These are phyloP conservation scores for Claviceps sorghi DNA, from an alignment of 2,329 filamentous ascomycete species.

Conservation along the genomic window DNA sequence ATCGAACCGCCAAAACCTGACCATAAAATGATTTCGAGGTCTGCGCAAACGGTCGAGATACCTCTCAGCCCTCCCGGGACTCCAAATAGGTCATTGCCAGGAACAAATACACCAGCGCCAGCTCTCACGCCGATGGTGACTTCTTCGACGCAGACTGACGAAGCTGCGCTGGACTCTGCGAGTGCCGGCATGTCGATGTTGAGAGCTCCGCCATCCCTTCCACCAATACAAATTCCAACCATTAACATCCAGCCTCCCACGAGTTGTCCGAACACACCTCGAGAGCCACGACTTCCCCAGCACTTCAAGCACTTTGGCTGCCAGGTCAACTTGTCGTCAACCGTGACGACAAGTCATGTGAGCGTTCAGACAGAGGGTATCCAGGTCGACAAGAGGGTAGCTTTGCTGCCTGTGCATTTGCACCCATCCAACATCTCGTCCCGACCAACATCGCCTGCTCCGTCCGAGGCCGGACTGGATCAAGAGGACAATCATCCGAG, in stretches of 20 bases:
- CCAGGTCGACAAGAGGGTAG: slow-evolving; percentile 61
- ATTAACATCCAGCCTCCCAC: slow-evolving; percentile 85
- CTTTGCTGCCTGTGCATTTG: slow-evolving; percentile 61
- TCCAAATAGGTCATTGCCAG: slow-evolving; percentile 36
- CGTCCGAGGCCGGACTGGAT: slow-evolving; percentile 10
- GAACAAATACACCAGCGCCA: slow-evolving; percentile 25
- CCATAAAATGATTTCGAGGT: slow-evolving; percentile 44
- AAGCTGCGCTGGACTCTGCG: slow-evolving; percentile 5
- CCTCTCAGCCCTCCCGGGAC: slow-evolving; percentile 50
- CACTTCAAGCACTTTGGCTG: slow-evolving; percentile 70
- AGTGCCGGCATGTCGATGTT: slow-evolving; percentile 8
- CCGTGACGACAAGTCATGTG: slow-evolving; percentile 17
- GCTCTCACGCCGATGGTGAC: slow-evolving; percentile 31
- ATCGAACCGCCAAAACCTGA: slow-evolving; percentile 29
- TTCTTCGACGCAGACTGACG: slow-evolving; percentile 47
- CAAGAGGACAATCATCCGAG: slow-evolving; percentile 35
- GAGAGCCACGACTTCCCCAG: slow-evolving; percentile 60
- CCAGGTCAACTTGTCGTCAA: slow-evolving; percentile 44
- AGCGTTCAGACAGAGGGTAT: slow-evolving; percentile 81
- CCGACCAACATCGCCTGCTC: slow-evolving; percentile 40
- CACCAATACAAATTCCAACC: slow-evolving; percentile 52
- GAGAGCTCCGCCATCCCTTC: slow-evolving; percentile 19
- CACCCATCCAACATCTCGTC: slow-evolving; percentile 63
- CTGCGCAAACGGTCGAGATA: slow-evolving; percentile 11
- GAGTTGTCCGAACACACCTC: slow-evolving; percentile 68